These are phyloP conservation scores for Eimeria falciformis DNA, from an alignment of 169 alveolate species.

Conservation along the genomic window DNA sequence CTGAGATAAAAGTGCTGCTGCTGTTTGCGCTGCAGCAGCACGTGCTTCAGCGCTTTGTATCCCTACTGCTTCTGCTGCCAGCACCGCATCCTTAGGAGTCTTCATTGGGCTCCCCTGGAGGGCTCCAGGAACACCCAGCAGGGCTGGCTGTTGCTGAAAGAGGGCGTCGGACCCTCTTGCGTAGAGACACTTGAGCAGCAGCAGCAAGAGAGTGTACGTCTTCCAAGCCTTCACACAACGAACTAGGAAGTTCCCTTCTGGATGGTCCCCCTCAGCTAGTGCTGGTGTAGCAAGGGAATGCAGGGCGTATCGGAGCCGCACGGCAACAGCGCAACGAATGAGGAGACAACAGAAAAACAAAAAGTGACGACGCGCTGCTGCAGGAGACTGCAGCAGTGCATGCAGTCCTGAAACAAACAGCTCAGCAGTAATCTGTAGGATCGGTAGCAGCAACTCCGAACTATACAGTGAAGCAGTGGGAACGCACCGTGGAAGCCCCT, in stretches of 20 bases:
- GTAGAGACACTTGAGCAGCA: constrained; percentile 61
- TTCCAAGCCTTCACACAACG: constrained; percentile 70
- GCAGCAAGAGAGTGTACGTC: constrained; percentile 54
- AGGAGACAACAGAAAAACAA: constrained; percentile 56
- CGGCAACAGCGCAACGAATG: constrained; percentile 61
- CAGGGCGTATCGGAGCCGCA: constrained; percentile 62
- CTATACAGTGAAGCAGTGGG: too few species aligned
- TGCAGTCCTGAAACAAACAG: constrained; percentile 57
- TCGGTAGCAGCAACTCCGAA: background rate
- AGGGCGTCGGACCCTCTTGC: constrained; percentile 66
- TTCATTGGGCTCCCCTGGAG: background rate
- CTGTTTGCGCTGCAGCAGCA: constrained; percentile 43
- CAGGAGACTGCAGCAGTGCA: constrained; percentile 71
- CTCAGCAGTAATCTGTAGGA: background rate
- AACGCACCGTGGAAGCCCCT: too few species aligned
- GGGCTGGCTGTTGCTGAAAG: constrained; percentile 58
- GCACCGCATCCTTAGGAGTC: constrained; percentile 16
- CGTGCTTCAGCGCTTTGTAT: constrained; percentile 31
- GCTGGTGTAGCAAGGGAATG: background rate
- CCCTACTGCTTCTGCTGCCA: constrained; percentile 69
- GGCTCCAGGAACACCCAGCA: constrained; percentile 24
- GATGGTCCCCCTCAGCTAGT: background rate
- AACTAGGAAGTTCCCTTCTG: constrained; percentile 22
- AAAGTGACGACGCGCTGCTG: constrained; percentile 67
- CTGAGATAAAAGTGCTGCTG: constrained; percentile 14